Percentiles rank a stretch among this genome's conserved stretches.
Evolutionary conservation across 208 protist species (phyloP).

Genomic region (Leishmania tropica): DNA sequence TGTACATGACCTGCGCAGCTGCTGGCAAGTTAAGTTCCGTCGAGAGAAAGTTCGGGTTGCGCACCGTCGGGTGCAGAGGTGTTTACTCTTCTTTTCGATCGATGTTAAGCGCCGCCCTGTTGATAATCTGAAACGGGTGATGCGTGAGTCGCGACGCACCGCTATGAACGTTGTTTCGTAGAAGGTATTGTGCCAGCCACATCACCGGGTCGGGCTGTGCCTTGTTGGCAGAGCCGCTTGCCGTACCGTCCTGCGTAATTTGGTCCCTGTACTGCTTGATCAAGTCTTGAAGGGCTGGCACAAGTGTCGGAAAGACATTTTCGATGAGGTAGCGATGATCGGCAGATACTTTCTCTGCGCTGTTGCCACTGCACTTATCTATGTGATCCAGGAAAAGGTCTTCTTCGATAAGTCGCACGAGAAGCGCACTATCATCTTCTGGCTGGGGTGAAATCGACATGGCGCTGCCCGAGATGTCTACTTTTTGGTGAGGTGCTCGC

Average conservation of each 20-base stretch:
- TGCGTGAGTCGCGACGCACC: constrained; percentile 39
- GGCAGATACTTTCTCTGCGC: constrained; percentile 15
- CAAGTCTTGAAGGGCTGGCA: constrained; percentile 69
- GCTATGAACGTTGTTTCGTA: constrained; percentile 65
- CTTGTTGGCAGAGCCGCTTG: constrained; percentile 26
- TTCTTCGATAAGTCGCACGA: constrained; percentile 72
- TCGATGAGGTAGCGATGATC: constrained; percentile 64
- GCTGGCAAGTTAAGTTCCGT: not conserved
- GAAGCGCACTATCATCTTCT: constrained; percentile 5
- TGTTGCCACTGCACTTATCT: constrained; percentile 7
- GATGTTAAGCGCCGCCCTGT: constrained; percentile 46
- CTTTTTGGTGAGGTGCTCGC: not conserved
- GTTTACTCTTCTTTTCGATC: not conserved
- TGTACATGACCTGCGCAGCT: not conserved
- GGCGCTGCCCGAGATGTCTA: not conserved
- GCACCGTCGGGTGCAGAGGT: not conserved
- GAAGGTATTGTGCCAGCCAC: constrained; percentile 79
- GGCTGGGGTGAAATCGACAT: not conserved
- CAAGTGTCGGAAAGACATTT: constrained; percentile 75
- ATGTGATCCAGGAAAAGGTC: constrained; percentile 63
- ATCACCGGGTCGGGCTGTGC: constrained; percentile 50
- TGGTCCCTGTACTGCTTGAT: constrained; percentile 33
- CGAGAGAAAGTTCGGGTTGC: not conserved
- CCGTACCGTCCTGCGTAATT: not conserved
- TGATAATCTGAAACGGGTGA: constrained; percentile 68